These are phyloP conservation scores for Anthoceros angustus DNA, from an alignment of 225 moss, liverwort and hornwort genomes.

Conservation along the genomic window DNA sequence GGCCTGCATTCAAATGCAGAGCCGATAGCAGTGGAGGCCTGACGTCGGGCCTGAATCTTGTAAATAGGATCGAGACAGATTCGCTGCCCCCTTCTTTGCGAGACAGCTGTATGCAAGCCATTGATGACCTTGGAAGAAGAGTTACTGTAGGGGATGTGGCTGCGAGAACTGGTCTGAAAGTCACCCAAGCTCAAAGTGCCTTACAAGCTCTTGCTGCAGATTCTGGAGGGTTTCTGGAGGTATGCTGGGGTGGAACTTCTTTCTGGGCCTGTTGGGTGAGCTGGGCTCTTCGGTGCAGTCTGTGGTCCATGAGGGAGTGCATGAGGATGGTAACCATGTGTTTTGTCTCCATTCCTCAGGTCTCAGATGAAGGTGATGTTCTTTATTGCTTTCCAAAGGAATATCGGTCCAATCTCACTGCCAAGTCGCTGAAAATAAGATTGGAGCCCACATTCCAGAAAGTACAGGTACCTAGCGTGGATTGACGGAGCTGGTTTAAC, in stretches of 20 bases:
- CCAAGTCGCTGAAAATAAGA: slow-evolving; percentile 85
- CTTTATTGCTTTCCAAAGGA: slow-evolving; percentile 84
- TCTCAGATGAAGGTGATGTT: slow-evolving; percentile 99
- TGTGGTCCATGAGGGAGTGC: not conserved
- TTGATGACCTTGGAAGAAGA: slow-evolving; percentile 86
- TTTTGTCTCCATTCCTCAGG: slow-evolving; percentile 23
- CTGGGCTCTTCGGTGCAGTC: not conserved
- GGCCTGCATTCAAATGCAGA: slow-evolving; percentile 29
- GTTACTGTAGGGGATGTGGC: slow-evolving; percentile 94
- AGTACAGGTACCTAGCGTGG: slow-evolving; percentile 37
- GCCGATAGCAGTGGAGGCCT: slow-evolving; percentile 39
- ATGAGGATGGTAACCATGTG: not conserved
- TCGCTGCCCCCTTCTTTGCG: slow-evolving; percentile 77
- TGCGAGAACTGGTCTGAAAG: slow-evolving; percentile 59
- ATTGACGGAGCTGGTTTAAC: no score
- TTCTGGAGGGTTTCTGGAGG: slow-evolving; percentile 87
- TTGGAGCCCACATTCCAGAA: slow-evolving; percentile 72
- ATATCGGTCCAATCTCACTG: slow-evolving; percentile 58
- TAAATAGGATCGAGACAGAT: slow-evolving; percentile 60
- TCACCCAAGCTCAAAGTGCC: slow-evolving; percentile 45
- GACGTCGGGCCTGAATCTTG: slow-evolving; percentile 31
- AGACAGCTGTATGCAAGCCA: slow-evolving; percentile 85
- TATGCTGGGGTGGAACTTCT: slow-evolving; percentile 6
- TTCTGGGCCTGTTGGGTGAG: not conserved
- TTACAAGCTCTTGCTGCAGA: slow-evolving; percentile 88